Base-by-base conservation (phyloP, 805 yeast species). In the Pichia cabralensis region DNA sequence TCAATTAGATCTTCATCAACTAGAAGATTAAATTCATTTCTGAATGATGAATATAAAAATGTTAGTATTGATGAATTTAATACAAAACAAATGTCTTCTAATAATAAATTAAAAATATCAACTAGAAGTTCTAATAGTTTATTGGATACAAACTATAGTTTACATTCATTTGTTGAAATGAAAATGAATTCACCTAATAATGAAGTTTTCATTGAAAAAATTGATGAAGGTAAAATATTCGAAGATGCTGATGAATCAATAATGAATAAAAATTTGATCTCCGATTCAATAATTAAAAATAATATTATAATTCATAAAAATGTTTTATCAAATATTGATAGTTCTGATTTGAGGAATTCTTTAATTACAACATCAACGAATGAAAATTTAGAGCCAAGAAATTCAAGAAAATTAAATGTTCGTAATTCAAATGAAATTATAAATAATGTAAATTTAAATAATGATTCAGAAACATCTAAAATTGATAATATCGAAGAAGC, bases 81-180 rank as follows among this genome's bases (percentile, higher is more conserved):
- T 11, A 14, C 20, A 8, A 15, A 30, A 10, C 12, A 27, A 16
- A 15, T 24, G 3, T 42, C 48, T 6, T 35, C 24, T 6, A 36
- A 48, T 8, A 57, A 52, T 36, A 36, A 38, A 22, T 27, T 40
- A 5, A 49, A 43, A n/a, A 34, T 39, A 21, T 55, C 61, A 7
- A 22, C 46, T 8, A 55, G 18, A 26, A 45, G 53, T 3, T 15
- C 47, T 15, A 20, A 43, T 11, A 52, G 51, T 8, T 47, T 46
- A 29, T 35, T 35, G 4, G 59, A 55, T 36, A 46, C 41, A 5
- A 41, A 52, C 2, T 53, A 50, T 35, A 52, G 58, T 35, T 39
- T 55, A 12, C 60, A 54, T 35, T 49, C 58, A 3, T 61, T 59
- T 9, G 44, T 49, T 22, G 53, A 54, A 17, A 43, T 56, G 22